Evolutionary conservation across 2,329 filamentous ascomycete genomes (phyloP).

Genomic region (Leptographium radiaticola): DNA sequence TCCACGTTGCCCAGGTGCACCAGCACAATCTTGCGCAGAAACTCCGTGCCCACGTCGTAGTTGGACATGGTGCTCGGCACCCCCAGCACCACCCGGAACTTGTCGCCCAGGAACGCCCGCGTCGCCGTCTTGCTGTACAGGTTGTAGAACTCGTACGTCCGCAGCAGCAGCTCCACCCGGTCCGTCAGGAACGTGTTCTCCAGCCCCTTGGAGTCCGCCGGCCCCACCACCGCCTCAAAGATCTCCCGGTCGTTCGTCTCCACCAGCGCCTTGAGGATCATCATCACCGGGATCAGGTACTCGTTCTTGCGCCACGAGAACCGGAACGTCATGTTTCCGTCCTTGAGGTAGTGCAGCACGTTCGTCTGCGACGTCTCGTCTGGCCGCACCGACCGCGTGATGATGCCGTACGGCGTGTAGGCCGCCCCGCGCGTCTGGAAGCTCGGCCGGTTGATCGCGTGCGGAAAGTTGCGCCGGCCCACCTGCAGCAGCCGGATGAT

Average conservation of each 20-base stretch:
- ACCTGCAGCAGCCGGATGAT: constrained; percentile 86
- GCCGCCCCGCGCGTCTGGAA: constrained; percentile 77
- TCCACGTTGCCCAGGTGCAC: constrained; percentile 81
- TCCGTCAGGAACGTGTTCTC: constrained; percentile 90
- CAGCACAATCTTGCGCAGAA: constrained; percentile 77
- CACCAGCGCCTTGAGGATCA: constrained; percentile 88
- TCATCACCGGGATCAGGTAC: constrained; percentile 89
- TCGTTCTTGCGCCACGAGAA: constrained; percentile 98
- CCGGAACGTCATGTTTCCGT: constrained; percentile 91
- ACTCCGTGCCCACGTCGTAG: constrained; percentile 82
- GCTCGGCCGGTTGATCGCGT: constrained; percentile 84
- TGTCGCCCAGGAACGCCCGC: constrained; percentile 74
- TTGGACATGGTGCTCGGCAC: constrained; percentile 75
- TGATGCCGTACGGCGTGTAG: constrained; percentile 83
- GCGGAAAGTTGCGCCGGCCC: constrained; percentile 83
- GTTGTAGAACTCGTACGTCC: constrained; percentile 85
- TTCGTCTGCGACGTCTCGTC: constrained; percentile 98
- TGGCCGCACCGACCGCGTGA: constrained; percentile 83
- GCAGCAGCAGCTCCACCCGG: constrained; percentile 78
- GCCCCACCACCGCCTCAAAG: constrained; percentile 82
- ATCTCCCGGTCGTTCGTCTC: constrained; percentile 97
- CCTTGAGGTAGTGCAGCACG: constrained; percentile 85
- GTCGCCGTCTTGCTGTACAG: constrained; percentile 74
- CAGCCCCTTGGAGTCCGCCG: constrained; percentile 60
- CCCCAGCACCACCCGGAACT: constrained; percentile 79